Evolutionary conservation across 257 asterid species (phyloP), one percentile per base, ranked within the genome.

Genomic region (Solanum chmielewskii): DNA sequence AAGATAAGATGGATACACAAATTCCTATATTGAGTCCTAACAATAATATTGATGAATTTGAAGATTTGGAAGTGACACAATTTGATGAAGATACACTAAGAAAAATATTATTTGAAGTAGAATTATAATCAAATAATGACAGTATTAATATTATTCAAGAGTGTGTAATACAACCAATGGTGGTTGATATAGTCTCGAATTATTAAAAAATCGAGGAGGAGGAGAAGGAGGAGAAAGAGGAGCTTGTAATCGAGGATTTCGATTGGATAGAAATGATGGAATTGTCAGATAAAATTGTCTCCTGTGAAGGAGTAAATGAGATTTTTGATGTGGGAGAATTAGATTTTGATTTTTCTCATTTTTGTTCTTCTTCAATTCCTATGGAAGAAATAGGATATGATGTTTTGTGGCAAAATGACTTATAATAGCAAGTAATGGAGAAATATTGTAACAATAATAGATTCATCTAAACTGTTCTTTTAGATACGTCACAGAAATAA

Each of bases 1-100:
- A 15, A 29, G 31, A 64, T 13, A 13, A 85, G 4, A 85, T 85
- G 87, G 87, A 45, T 18, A 21, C 56, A 49, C 39, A 73, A 47
- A 7, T 73, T 56, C 84, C 69, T 9, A 49, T 45, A 11, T 45
- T 59, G 31, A 33, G 20, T 45, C 78, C 45, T 74, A 37, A 1
- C 13, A 37, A 5, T 10, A 16, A 29, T 31, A 37, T 11, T 21
- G 42, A 71, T 86, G 87, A 85, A 25, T 71, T 86, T 86, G 84
- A 86, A 71, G 87, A 77, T 33, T 73, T 86, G 15, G 87, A 86
- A 73, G 71, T 49, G 56, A 86, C 59, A 86, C 73, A 86, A 86
- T 86, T 86, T 86, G 87, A 86, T 49, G 83, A 49, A 73, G 70
- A 71, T 49, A 47, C 59, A 21, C 87, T 86, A 10, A 73, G 83